Conservation (phyloP, 805 yeast species). For the Vanderwaltozyma verrucispora region DNA sequence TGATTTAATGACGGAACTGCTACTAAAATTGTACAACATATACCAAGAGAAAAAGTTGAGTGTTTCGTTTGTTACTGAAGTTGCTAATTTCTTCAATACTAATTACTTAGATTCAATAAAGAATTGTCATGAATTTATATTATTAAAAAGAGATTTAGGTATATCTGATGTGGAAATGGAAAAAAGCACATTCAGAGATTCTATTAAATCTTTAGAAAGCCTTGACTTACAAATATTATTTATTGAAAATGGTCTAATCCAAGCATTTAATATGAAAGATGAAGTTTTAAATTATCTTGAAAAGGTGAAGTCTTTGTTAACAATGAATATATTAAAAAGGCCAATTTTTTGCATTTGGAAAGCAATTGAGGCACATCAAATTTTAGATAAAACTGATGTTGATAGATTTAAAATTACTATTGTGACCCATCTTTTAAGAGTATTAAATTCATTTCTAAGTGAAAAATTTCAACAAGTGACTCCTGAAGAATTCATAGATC, state of each 20-base stretch:
- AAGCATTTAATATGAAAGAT: slow-evolving; percentile 3
- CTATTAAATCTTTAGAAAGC: slow-evolving; percentile 4
- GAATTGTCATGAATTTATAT: slow-evolving; percentile 13
- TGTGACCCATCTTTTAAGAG: slow-evolving; percentile 6
- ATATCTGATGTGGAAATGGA: slow-evolving; percentile 22
- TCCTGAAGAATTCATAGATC: slow-evolving; percentile 11
- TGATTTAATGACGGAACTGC: slow-evolving; percentile 7
- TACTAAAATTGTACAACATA: slow-evolving; percentile 6
- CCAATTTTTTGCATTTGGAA: slow-evolving; percentile 7
- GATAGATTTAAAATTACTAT: slow-evolving; percentile 4
- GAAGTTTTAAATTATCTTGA: slow-evolving; percentile 7
- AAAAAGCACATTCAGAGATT: slow-evolving; percentile 19
- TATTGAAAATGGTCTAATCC: slow-evolving; percentile 11
- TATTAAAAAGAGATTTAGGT: slow-evolving; percentile 18
- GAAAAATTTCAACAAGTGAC: slow-evolving; percentile 12
- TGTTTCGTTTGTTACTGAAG: background rate
- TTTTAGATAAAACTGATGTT: background rate
- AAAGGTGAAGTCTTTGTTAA: slow-evolving; percentile 3
- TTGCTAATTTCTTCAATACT: slow-evolving; percentile 13
- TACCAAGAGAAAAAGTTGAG: slow-evolving; percentile 4
- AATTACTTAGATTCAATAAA: slow-evolving; percentile 16
- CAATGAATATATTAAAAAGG: background rate
- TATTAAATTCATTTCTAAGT: slow-evolving; percentile 10
- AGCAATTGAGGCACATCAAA: slow-evolving; percentile 11
- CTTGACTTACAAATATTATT: slow-evolving; percentile 6